Evolutionary conservation across 83 land plant genomes (phyloP).

Genomic region (Picea abies): DNA sequence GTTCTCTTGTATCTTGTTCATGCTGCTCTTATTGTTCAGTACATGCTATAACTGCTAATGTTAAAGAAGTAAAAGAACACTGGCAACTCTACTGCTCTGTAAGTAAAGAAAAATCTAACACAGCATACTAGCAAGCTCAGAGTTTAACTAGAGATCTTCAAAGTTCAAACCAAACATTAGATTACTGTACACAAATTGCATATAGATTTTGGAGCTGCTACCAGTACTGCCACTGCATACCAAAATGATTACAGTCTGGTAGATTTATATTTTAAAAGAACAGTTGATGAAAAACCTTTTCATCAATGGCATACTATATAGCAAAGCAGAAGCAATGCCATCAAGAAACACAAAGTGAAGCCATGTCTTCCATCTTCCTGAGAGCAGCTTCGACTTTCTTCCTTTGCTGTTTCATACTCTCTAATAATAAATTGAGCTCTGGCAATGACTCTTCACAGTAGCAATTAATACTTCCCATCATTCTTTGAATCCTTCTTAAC

Average conservation of each 20-base stretch:
- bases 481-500: slow-evolving; percentile 9
- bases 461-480: slow-evolving; percentile 6
- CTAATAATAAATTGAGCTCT: background rate
- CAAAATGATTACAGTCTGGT: background rate
- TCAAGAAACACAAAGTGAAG: slow-evolving; percentile 4
- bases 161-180: background rate
- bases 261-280: background rate
- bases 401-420: slow-evolving; percentile 13
- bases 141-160: background rate
- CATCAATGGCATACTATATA: background rate
- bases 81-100: too few relatives aligned
- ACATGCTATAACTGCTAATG: too few relatives aligned
- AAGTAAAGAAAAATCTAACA: too few relatives aligned
- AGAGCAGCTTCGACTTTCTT: slow-evolving; percentile 4
- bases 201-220: background rate
- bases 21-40: too few relatives aligned
- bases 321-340: background rate
- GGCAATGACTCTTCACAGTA: slow-evolving; percentile 14
- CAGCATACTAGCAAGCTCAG: background rate
- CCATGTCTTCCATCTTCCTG: slow-evolving; percentile 7
- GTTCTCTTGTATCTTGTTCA: too few relatives aligned
- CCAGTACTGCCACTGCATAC: background rate
- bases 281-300: background rate
- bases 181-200: background rate
- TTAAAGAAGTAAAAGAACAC: too few relatives aligned